Evolutionary conservation across 1,284 basidiomycete genomes (phyloP).

Genomic region (Meira nashicola): DNA sequence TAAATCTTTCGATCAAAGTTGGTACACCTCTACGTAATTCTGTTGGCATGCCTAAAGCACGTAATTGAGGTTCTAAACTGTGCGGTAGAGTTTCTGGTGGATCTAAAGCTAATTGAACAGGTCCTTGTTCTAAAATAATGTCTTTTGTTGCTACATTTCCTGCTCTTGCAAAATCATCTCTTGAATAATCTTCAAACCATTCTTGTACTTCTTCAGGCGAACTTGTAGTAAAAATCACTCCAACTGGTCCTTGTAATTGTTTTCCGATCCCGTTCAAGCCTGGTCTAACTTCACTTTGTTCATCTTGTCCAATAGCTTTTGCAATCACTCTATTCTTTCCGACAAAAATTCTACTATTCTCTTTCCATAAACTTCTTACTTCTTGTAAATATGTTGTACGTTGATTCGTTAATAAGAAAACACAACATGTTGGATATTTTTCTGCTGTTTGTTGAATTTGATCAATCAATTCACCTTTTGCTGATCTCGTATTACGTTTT

Average conservation of each 20-base stretch:
- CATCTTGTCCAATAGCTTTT: conserved; percentile 83
- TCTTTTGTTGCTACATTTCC: conserved; percentile 74
- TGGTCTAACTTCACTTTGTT: conserved; percentile 77
- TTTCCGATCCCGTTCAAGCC: conserved; percentile 75
- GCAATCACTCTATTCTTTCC: conserved; percentile 90
- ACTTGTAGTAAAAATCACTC: conserved; percentile 84
- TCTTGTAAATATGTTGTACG: conserved; percentile 90
- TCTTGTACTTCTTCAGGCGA: conserved; percentile 80
- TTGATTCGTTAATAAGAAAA: conserved; percentile 92
- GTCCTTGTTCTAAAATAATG: conserved; percentile 65
- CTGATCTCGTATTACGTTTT: conserved; percentile 60
- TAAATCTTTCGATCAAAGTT: conserved; percentile 67
- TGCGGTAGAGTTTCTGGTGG: conserved; percentile 74
- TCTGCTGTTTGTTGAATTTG: conserved; percentile 62
- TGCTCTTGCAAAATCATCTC: conserved; percentile 84
- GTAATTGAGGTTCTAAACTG: conserved; percentile 91
- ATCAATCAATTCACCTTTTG: conserved; percentile 77
- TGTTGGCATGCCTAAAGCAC: conserved; percentile 83
- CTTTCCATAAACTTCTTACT: conserved; percentile 87
- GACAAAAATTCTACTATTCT: conserved; percentile 69
- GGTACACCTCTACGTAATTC: conserved; percentile 82
- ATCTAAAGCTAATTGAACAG: conserved; percentile 35
- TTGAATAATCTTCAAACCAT: conserved; percentile 88
- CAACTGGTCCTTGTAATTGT: conserved; percentile 88
- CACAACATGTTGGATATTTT: conserved; percentile 89